Conservation (phyloP, 2,329 filamentous ascomycete species). For the Cercospora janseana region DNA sequence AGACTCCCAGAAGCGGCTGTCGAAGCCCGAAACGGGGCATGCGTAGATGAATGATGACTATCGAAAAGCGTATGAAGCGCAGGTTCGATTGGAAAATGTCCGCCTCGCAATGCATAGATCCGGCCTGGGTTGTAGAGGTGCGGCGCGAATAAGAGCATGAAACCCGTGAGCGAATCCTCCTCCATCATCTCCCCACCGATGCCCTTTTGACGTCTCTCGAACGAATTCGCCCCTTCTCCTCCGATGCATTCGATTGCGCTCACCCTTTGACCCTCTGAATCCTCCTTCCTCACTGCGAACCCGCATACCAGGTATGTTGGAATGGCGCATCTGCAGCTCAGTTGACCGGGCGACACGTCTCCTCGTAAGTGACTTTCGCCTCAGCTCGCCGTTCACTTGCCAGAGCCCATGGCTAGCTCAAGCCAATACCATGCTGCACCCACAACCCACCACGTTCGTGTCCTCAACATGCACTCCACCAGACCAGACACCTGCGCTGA, state of each 20-base stretch:
- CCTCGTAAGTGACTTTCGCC: not conserved
- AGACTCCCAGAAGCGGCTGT: not conserved
- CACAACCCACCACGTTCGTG: too few relatives aligned
- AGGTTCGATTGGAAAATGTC: not conserved
- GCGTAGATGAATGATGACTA: slow-evolving; percentile 5
- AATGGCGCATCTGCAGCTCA: not conserved
- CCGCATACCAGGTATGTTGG: not conserved
- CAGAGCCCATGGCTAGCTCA: not conserved
- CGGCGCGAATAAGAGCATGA: not conserved
- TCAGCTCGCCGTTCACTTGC: slow-evolving; percentile 1
- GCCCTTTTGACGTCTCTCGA: too few relatives aligned
- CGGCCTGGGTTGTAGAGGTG: slow-evolving; percentile 1
- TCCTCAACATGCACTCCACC: too few relatives aligned
- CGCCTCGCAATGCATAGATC: not conserved
- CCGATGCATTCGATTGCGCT: too few relatives aligned
- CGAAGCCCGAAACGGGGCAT: not conserved
- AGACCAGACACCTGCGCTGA: too few relatives aligned
- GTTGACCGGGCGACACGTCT: slow-evolving; percentile 2
- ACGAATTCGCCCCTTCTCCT: too few relatives aligned
- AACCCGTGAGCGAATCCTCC: too few relatives aligned
- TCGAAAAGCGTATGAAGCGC: not conserved
- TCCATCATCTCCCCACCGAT: too few relatives aligned
- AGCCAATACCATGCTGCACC: slow-evolving; percentile 1
- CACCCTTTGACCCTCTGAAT: too few relatives aligned
- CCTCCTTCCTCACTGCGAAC: not conserved